phyloP scores from a whole-genome alignment of 805 yeast species.

The Kodamaea hsintzibuensis region DNA sequence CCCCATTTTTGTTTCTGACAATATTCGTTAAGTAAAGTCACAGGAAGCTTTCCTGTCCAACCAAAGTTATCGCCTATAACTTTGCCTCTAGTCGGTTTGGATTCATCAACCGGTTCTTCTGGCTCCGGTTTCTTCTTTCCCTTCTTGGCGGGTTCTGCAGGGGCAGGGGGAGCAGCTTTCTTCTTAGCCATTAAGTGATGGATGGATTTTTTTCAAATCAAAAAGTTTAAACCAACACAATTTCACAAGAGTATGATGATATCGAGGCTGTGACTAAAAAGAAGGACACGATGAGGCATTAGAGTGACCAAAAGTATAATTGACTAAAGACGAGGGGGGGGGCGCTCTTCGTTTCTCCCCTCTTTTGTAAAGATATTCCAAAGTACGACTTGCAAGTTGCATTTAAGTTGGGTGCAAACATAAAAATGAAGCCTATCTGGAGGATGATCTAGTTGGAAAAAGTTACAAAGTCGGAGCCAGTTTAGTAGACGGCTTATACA shows the following conservation, averaged over 20 bases:
- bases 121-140: neutral
- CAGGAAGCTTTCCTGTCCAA: constrained; percentile 96
- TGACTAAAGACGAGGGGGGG: neutral
- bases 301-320: neutral
- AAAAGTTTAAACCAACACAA: neutral
- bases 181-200: constrained; percentile 7
- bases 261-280: too few species aligned
- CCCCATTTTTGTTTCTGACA: constrained; percentile 91
- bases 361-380: neutral
- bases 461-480: neutral
- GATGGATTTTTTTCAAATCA: neutral
- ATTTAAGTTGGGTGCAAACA: neutral
- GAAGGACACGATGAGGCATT: neutral
- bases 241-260: neutral
- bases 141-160: constrained; percentile 1
- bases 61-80: constrained; percentile 60
- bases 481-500: neutral
- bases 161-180: constrained; percentile 3
- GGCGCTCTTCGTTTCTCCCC: neutral
- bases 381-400: neutral
- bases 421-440: neutral
- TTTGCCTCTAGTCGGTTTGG: constrained; percentile 24
- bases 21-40: constrained; percentile 78
- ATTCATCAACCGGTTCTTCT: constrained; percentile 1
- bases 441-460: neutral